Percentiles rank a stretch among this genome's conserved stretches.
These are phyloP conservation scores for Aphanomyces cochlioides DNA, from an alignment of 352 stramenopile species.

Conservation along the genomic window DNA sequence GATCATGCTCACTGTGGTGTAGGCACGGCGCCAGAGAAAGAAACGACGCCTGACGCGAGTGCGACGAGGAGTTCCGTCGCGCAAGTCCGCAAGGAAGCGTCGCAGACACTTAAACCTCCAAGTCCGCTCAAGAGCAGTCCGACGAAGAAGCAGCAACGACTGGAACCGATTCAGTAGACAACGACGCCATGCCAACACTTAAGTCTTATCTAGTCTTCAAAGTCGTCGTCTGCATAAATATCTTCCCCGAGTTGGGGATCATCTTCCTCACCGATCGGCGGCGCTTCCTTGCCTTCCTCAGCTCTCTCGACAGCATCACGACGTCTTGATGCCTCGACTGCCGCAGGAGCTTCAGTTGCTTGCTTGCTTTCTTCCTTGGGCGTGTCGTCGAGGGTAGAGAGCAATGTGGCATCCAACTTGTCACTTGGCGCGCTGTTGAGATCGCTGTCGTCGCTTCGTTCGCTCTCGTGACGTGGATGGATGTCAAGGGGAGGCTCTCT, in stretches of 20 bases:
- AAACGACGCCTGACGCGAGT: not conserved
- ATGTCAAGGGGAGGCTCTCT: no score
- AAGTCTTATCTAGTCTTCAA: not conserved
- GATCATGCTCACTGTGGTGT: not conserved
- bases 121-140: constrained; percentile 10
- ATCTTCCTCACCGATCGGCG: no score
- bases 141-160: constrained; percentile 26
- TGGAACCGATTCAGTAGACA: constrained; percentile 26
- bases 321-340: no score
- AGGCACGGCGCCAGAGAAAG: constrained; percentile 22
- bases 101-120: not conserved
- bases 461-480: no score
- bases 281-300: no score
- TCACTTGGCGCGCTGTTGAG: no score
- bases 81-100: constrained; percentile 28
- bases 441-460: no score
- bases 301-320: no score
- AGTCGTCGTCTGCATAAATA: constrained; percentile 13
- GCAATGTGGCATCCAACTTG: no score
- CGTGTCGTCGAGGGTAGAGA: no score
- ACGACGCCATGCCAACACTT: not conserved
- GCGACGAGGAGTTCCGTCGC: not conserved
- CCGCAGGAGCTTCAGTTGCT: no score
- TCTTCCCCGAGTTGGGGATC: not conserved
- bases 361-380: no score